These are phyloP conservation scores for Solanum arcanum DNA, from an alignment of 257 asterid genomes.

Conservation along the genomic window DNA sequence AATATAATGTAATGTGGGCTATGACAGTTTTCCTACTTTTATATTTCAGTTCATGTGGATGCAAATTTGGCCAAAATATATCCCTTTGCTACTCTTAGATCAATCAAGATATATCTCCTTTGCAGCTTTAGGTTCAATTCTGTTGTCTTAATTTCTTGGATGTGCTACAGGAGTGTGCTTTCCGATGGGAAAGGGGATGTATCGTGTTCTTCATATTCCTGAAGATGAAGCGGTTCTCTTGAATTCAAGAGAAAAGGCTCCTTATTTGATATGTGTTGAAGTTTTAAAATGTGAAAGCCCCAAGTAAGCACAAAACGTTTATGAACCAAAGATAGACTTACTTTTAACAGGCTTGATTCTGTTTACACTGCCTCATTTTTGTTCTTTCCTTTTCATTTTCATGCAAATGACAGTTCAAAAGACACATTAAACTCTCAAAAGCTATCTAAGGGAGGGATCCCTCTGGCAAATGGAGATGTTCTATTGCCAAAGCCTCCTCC, in stretches of 20 bases:
- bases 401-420: constrained; percentile 46
- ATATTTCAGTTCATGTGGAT: not conserved
- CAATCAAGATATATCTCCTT: not conserved
- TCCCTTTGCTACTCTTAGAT: not conserved
- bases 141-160: constrained; percentile 2
- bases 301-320: constrained; percentile 35
- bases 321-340: not conserved
- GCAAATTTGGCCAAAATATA: not conserved
- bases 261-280: constrained; percentile 90
- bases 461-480: constrained; percentile 95
- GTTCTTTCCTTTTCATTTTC: constrained; percentile 8
- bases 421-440: constrained; percentile 61
- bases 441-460: constrained; percentile 96
- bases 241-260: constrained; percentile 99
- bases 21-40: not conserved
- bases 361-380: not conserved
- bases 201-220: constrained; percentile 95
- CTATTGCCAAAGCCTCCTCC: constrained; percentile 96
- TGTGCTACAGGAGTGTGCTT: constrained; percentile 70
- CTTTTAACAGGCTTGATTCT: not conserved
- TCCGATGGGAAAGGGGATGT: constrained; percentile 92
- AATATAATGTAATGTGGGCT: not conserved
- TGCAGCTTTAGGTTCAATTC: not conserved
- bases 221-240: constrained; percentile 96
- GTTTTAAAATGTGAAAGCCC: constrained; percentile 80